Evolutionary conservation across 768 basidiomycete genomes (phyloP), one percentile per base, ranked within the genome.

Genomic region (Lentinus brumalis): DNA sequence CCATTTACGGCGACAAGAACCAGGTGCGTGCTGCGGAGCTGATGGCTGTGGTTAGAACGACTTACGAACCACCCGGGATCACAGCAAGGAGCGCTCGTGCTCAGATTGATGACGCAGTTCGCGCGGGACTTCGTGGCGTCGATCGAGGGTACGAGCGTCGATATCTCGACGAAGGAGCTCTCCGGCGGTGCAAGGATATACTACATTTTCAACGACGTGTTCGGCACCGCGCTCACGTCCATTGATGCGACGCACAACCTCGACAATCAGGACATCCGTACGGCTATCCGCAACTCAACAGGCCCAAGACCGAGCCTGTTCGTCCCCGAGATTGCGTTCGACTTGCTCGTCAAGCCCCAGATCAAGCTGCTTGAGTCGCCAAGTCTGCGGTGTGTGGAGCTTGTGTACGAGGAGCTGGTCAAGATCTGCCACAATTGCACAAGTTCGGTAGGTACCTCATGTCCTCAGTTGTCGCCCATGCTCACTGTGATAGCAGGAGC

Each of bases 381-480:
- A 14, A 94, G 93, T 76, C 74, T 97, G 75, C 83, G 97, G 45
- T 99, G 97, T 67, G 97, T 98, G 18, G 97, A 98, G 74, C 77
- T 99, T 67, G 97, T 99, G 8, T 99, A 99, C 72, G 97, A 99
- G 74, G 97, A 99, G 75, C 79, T 99, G 56, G 98, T 99, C 65
- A 98, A 98, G 81, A 96, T 99, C 49, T 98, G 97, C 75, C 97
- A 99, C 73, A 98, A 96, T 70, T 98, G 96, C 76, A 97, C 96
- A 4, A 91, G 91, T 73, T 73, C 83, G 53, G 95, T 96, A 70
- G 71, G 86, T 76, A 29, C 8, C 16, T 40, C 14, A 5, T 41
- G 10, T 18, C 10, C 30, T 14, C 51, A 41, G 40, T 31, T 26
- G 46, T 8, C n/a, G 53, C 16, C 29, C 10, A 45, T 56, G 32